Evolutionary conservation across 495 filamentous ascomycete genomes (phyloP), one percentile per base, ranked within the genome.

Genomic region (Xanthoparmelia taractica): DNA sequence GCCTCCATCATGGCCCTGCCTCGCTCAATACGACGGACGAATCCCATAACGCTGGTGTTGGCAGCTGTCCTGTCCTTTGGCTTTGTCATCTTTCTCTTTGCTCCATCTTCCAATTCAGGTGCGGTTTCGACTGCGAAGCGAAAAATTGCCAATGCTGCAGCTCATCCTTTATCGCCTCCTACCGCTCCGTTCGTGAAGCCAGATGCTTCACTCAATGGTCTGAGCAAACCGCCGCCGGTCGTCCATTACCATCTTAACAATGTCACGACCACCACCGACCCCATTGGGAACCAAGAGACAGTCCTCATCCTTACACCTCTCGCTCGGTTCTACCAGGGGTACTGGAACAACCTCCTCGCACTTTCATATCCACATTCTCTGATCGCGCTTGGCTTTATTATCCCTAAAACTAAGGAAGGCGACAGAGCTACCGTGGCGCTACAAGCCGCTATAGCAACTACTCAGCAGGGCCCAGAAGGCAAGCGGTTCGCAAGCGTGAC

Each of bases 381-480:
- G 48, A 91, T 98, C 69, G 91, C 90, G 0, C 78, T 98, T 31
- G 94, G 90, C n/a, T 98, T 97, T 76, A 98, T 98, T 70, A 84
- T 95, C 34, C 95, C 94, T 12, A 92, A 93, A 72, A 94, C 85
- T 50, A 85, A 85, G 65, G 92, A 96, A 59, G 94, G 94, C 40
- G 92, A 96, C 69, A 73, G 82, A 15, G 94, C 94, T 2, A 90
- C 91, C 18, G 72, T 82, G 1, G 86, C 87, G 48, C 79, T 98
- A 18, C 93, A 98, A 74, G 86, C 85, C 47, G 87, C 90, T 55
- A 89, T 98, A 68, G 77, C 85, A 37, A 87, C 87, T 68, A 95
- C 91, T 1, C 94, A 98, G 69, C 80, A 78, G 13, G 91, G 90
- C 0, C 80, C 88, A 0, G 85, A 89, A 67, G 85, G 87, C 69